phyloP scores from a whole-genome alignment of 1,284 basidiomycete species.

The Leccinum pachyderme region DNA sequence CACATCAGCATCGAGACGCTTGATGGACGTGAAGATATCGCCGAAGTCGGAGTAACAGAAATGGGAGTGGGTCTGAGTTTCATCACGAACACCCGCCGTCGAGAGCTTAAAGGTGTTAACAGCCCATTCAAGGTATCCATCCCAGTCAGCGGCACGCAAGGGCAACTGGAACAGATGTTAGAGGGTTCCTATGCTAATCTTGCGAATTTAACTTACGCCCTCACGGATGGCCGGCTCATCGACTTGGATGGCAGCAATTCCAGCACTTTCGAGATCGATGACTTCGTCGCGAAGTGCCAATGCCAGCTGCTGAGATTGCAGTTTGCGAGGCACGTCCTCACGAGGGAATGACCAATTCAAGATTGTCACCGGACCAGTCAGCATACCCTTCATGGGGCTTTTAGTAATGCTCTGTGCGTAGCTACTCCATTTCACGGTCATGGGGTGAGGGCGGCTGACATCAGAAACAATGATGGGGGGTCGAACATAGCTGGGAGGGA shows the following conservation, averaged over 20 bases:
- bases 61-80: conserved; percentile 96
- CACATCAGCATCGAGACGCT: conserved; percentile 97
- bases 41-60: conserved; percentile 98
- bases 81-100: conserved; percentile 90
- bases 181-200: conserved; percentile 3
- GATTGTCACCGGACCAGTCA: conserved; percentile 95
- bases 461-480: conserved; percentile 99
- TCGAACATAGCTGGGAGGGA: conserved; percentile 84
- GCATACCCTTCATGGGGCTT: conserved; percentile 99
- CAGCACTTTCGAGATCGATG: conserved; percentile 94
- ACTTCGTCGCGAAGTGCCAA: conserved; percentile 99
- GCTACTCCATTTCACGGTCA: conserved; percentile 97
- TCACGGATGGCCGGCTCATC: conserved; percentile 99
- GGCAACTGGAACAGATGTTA: conserved; percentile 58
- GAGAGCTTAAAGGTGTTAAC: conserved; percentile 97
- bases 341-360: conserved; percentile 99
- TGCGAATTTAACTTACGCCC: conserved; percentile 59
- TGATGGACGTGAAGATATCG: conserved; percentile 98
- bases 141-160: conserved; percentile 93
- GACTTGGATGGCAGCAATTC: conserved; percentile 98
- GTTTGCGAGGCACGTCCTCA: conserved; percentile 93
- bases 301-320: conserved; percentile 98
- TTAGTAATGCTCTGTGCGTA: conserved; percentile 95
- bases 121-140: conserved; percentile 93
- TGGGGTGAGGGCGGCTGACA: conserved; percentile 89